phyloP scores from a whole-genome alignment of 306 rosid genomes.

The Cyclanthera cordifolia region DNA sequence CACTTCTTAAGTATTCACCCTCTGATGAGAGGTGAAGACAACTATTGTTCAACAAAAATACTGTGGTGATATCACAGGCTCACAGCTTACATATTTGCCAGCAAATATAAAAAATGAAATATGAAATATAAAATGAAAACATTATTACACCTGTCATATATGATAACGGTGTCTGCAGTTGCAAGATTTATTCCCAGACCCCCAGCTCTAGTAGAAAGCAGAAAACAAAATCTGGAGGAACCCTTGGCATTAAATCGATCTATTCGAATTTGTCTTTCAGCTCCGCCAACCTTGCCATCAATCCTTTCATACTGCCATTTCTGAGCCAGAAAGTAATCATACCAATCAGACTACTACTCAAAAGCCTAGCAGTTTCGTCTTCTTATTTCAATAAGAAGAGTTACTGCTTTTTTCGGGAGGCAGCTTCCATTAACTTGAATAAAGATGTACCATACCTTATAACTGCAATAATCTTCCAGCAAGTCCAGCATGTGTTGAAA shows the following conservation, averaged over 20 bases:
- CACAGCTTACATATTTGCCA: not conserved
- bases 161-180: constrained; percentile 95
- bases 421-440: not conserved
- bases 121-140: not conserved
- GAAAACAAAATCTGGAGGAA: constrained; percentile 93
- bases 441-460: constrained; percentile 41
- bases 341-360: not conserved
- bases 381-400: not conserved
- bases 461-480: constrained; percentile 86
- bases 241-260: constrained; percentile 92
- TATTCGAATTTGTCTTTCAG: constrained; percentile 88
- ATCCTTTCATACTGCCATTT: constrained; percentile 93
- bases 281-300: constrained; percentile 97
- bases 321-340: constrained; percentile 22
- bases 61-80: not conserved
- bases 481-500: constrained; percentile 93
- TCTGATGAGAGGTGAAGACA: not conserved
- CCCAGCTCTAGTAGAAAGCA: constrained; percentile 99
- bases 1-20: not conserved
- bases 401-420: not conserved
- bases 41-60: not conserved
- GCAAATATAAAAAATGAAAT: not conserved
- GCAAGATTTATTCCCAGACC: constrained; percentile 98
- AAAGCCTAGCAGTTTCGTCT: constrained; percentile 2
- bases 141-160: constrained; percentile 77